These are phyloP conservation scores for Hericium erinaceus DNA, from an alignment of 768 basidiomycete species.

Conservation along the genomic window DNA sequence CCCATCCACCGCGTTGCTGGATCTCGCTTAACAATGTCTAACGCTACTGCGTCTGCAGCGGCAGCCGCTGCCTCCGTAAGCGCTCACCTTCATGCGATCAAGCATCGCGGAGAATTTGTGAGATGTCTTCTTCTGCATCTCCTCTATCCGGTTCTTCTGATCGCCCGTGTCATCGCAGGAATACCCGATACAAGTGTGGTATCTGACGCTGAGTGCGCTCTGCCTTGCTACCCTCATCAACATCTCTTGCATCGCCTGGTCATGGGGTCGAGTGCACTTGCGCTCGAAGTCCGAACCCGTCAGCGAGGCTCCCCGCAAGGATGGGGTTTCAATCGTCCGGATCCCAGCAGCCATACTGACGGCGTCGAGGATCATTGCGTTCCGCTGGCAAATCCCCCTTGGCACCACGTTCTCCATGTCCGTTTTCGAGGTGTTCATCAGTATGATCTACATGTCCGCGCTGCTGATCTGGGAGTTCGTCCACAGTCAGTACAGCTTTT, in stretches of 20 bases:
- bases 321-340: slow-evolving; percentile 12
- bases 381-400: slow-evolving; percentile 20
- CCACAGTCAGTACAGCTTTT: slow-evolving; percentile 17
- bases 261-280: slow-evolving; percentile 10
- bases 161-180: slow-evolving; percentile 6
- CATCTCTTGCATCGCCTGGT: slow-evolving; percentile 13
- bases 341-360: slow-evolving; percentile 19
- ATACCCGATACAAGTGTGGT: slow-evolving; percentile 13
- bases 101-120: slow-evolving; percentile 8
- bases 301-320: neutral
- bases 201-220: slow-evolving; percentile 10
- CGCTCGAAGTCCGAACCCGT: neutral
- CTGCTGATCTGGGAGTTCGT: slow-evolving; percentile 23
- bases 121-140: neutral
- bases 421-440: slow-evolving; percentile 20
- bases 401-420: slow-evolving; percentile 14
- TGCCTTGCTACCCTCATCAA: slow-evolving; percentile 13
- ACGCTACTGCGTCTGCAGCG: neutral
- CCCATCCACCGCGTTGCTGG: neutral
- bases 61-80: slow-evolving; percentile 6
- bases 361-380: slow-evolving; percentile 19
- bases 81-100: slow-evolving; percentile 4
- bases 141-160: neutral
- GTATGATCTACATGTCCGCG: slow-evolving; percentile 18
- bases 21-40: neutral